phyloP scores from a whole-genome alignment of 208 protist genomes.

The Trypanosomatidae sp. region DNA sequence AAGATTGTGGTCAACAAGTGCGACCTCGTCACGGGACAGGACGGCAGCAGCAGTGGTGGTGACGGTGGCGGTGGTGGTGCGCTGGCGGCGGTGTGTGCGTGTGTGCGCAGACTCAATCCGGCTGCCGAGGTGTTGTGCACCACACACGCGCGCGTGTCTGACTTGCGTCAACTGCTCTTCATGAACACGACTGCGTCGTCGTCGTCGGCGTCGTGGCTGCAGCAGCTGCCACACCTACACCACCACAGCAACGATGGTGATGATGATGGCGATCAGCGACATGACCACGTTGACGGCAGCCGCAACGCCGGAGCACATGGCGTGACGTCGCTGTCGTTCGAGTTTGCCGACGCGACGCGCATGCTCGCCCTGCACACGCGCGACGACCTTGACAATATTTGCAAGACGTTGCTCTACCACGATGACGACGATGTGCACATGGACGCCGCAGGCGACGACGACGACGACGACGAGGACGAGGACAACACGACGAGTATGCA shows the following conservation, averaged over 20 bases:
- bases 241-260: slow-evolving; percentile 7
- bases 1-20: slow-evolving; percentile 93
- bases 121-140: slow-evolving; percentile 35
- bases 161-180: slow-evolving; percentile 59
- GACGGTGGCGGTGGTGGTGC: too few relatives aligned
- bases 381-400: slow-evolving; percentile 53
- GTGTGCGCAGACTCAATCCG: slow-evolving; percentile 54
- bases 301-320: slow-evolving; percentile 12
- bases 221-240: slow-evolving; percentile 49
- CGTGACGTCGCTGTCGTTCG: slow-evolving; percentile 58
- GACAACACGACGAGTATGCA: too few relatives aligned
- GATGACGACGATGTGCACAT: too few relatives aligned
- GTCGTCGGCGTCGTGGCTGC: slow-evolving; percentile 2
- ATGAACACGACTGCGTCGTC: slow-evolving; percentile 57
- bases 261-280: background rate
- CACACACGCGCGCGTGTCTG: slow-evolving; percentile 33
- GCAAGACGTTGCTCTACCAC: slow-evolving; percentile 61
- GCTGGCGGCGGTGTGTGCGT: too few relatives aligned
- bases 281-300: background rate
- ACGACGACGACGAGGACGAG: too few relatives aligned
- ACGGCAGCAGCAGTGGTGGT: slow-evolving; percentile 17
- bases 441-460: too few relatives aligned
- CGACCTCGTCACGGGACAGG: slow-evolving; percentile 65
- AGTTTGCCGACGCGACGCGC: slow-evolving; percentile 28
- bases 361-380: slow-evolving; percentile 22